A percentile compares a stretch with the other conserved stretches of the same genome.
Conservation (phyloP, 1,139 yeast genomes). For the Suhomyces bolitotheri region DNA sequence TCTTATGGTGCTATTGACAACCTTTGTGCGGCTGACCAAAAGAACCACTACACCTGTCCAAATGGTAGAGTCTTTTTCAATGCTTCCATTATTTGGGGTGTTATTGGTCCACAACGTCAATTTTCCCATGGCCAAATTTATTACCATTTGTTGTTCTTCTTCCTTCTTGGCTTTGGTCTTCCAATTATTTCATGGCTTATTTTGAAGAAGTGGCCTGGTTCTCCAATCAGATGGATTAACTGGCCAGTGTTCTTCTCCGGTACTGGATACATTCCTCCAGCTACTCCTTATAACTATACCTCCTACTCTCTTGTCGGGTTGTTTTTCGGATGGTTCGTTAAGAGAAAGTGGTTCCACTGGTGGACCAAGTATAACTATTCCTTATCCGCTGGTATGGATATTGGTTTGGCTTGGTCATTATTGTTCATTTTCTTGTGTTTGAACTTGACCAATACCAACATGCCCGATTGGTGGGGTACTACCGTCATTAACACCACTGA, state of each 20-base stretch:
- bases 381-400: slow-evolving; percentile 57
- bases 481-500: slow-evolving; percentile 32
- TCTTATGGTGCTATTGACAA: slow-evolving; percentile 43
- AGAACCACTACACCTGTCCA: slow-evolving; percentile 41
- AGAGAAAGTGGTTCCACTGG: slow-evolving; percentile 52
- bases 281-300: slow-evolving; percentile 46
- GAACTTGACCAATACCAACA: slow-evolving; percentile 30
- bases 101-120: slow-evolving; percentile 42
- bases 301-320: slow-evolving; percentile 41
- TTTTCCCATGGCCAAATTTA: slow-evolving; percentile 43
- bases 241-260: slow-evolving; percentile 53
- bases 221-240: slow-evolving; percentile 45
- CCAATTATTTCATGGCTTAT: slow-evolving; percentile 48
- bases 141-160: slow-evolving; percentile 42
- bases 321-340: slow-evolving; percentile 35
- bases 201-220: slow-evolving; percentile 50
- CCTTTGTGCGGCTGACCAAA: slow-evolving; percentile 50
- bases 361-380: slow-evolving; percentile 66
- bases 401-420: slow-evolving; percentile 55
- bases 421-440: slow-evolving; percentile 48
- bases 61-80: slow-evolving; percentile 46
- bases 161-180: slow-evolving; percentile 38
- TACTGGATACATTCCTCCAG: slow-evolving; percentile 50
- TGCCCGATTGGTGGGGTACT: slow-evolving; percentile 64
- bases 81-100: slow-evolving; percentile 52